Percentiles rank a stretch among this genome's conserved stretches.
phyloP scores from a whole-genome alignment of 2,329 filamentous ascomycete species.

The Aspergillus eucalypticola region DNA sequence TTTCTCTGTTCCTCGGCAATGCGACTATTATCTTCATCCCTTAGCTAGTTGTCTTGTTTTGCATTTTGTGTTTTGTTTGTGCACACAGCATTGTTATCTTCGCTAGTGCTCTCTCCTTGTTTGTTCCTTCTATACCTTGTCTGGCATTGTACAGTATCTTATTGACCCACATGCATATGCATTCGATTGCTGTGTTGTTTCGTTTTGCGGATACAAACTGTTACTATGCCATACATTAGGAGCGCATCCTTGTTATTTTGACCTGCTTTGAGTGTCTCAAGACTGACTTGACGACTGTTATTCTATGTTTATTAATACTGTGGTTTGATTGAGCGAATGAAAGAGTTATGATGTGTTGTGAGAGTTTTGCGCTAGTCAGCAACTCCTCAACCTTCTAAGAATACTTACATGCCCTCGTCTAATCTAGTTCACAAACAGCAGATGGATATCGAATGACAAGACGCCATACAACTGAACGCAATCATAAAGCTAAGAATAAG shows the following conservation, averaged over 20 bases:
- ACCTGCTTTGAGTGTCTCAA: neutral
- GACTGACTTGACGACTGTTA: neutral
- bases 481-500: neutral
- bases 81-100: neutral
- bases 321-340: neutral
- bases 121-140: neutral
- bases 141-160: conserved; percentile 2
- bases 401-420: neutral
- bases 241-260: neutral
- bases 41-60: neutral
- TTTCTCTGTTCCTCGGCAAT: too few species aligned
- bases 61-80: neutral
- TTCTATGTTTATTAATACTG: neutral
- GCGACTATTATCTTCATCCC: neutral
- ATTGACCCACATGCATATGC: conserved; percentile 4
- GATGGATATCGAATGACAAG: neutral
- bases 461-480: neutral
- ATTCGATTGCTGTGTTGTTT: conserved; percentile 2
- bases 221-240: conserved; percentile 1
- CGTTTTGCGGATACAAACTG: conserved; percentile 1
- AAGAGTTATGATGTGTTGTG: neutral
- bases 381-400: neutral
- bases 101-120: neutral
- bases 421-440: neutral
- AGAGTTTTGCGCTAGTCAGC: neutral